Base-by-base conservation (phyloP, 2,329 filamentous ascomycete genomes). In the Mycosphaerella sp. region DNA sequence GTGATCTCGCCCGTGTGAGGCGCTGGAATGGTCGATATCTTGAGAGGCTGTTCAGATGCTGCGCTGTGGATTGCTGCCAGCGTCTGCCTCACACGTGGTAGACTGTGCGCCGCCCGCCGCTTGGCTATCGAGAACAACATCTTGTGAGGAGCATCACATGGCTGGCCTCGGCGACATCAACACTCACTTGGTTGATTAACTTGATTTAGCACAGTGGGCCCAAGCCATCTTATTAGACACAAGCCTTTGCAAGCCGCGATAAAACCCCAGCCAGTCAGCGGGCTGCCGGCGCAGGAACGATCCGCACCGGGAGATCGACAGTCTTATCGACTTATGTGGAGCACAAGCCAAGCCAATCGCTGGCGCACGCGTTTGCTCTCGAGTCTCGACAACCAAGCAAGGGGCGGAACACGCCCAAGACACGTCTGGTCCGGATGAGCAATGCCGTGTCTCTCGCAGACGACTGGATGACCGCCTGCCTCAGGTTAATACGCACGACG, bases 1-100 rank as follows among this genome's bases (percentile, higher is more conserved):
- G 89, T 85, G 71, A 97, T 93, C 72, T 85, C 86, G 58, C 91
- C 93, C 14, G 81, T 81, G 64, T 85, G 81, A 0, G 89, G 84
- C 2, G 89, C 87, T 39, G 87, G 85, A 43, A 95, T 72, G 69
- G 85, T 82, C 54, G 81, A 84, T 59, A 87, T 79, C 65, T 84
- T 83, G 70, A 14, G 65, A 62, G 2, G 58, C 44, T 27, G 66
- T 52, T 46, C 51, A 28, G 37, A 44, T 18, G 27, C 41, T 34
- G 44, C 53, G 50, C 54, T 58, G 50, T 43, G 53, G 40, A 36
- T 30, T n/a, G 34, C 51, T n/a, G 30, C 30, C 30, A 34, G 30
- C 13, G 30, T 21, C 39, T 25, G 39, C 18, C 16, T 41, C 39
- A 13, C 8, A 9, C 39, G 21, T 41, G 10, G 16, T 3, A 25